A percentile compares a stretch with the other conserved stretches of the same genome.
Evolutionary conservation across 2,329 filamentous ascomycete species (phyloP).

Genomic region (Xylariaceae sp.): DNA sequence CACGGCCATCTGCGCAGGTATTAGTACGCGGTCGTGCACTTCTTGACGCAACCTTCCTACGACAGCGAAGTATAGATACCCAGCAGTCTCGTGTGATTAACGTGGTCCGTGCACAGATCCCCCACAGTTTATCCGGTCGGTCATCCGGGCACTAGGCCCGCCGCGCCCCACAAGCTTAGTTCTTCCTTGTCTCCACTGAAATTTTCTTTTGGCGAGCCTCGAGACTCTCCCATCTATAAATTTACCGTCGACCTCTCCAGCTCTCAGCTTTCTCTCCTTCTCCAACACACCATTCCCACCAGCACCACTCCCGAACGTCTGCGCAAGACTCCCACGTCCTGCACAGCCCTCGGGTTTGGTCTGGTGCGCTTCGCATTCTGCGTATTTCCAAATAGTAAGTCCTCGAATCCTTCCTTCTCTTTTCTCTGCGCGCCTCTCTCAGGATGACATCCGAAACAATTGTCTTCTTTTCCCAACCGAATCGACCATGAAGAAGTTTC

Average conservation of each 20-base stretch:
- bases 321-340: no score
- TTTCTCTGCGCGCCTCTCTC: slow-evolving; percentile 21
- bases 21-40: no score
- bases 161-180: background rate
- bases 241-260: background rate
- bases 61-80: background rate
- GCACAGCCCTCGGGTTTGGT: no score
- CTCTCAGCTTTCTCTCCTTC: background rate
- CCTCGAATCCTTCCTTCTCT: background rate
- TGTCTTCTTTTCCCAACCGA: slow-evolving; percentile 86
- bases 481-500: slow-evolving; percentile 75
- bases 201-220: slow-evolving; percentile 10
- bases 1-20: background rate
- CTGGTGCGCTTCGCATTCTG: no score
- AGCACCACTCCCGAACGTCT: no score
- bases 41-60: background rate
- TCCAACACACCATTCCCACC: background rate
- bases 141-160: background rate
- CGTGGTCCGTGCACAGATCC: background rate
- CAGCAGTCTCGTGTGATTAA: no score
- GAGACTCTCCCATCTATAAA: slow-evolving; percentile 8
- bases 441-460: slow-evolving; percentile 67
- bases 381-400: slow-evolving; percentile 7
- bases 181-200: slow-evolving; percentile 2
- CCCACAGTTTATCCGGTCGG: background rate